These are phyloP conservation scores for carrot (Daucus carota) DNA, from an alignment of 129 eudicot genomes.

Conservation along the genomic window DNA sequence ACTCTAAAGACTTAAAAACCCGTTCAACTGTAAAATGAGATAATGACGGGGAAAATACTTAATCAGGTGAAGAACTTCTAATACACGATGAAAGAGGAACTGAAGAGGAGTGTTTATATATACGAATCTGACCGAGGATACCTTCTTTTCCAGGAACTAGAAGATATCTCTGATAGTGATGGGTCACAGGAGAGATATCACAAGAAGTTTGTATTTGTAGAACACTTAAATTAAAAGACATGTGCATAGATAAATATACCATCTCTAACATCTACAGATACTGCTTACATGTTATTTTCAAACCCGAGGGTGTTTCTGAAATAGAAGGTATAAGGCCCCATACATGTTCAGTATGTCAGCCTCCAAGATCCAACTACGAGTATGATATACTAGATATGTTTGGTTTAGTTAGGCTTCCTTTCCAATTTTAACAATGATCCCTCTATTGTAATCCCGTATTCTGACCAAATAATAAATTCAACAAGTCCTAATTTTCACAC, in stretches of 20 bases:
- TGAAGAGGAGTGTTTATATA: not conserved
- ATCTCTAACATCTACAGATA: too few relatives aligned
- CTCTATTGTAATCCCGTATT: not conserved
- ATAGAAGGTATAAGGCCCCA: not conserved
- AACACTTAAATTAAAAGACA: not conserved
- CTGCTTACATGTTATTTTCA: too few relatives aligned
- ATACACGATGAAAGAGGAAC: too few relatives aligned
- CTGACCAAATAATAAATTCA: not conserved
- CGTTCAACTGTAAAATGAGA: not conserved
- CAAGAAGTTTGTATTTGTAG: not conserved
- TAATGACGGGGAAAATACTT: not conserved
- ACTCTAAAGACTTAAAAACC: not conserved
- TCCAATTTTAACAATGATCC: not conserved
- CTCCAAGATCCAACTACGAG: not conserved
- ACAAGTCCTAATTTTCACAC: not conserved
- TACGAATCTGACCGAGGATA: not conserved
- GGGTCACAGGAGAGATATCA: not conserved
- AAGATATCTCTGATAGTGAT: too few relatives aligned
- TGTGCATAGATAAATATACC: not conserved
- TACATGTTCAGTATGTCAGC: not conserved
- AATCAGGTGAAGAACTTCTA: not conserved
- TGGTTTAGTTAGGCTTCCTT: not conserved
- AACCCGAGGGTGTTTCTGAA: too few relatives aligned
- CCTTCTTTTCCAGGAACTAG: not conserved
- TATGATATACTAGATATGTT: not conserved